Base-by-base conservation (phyloP, 768 basidiomycete genomes). In the Auricularia heimuer region DNA sequence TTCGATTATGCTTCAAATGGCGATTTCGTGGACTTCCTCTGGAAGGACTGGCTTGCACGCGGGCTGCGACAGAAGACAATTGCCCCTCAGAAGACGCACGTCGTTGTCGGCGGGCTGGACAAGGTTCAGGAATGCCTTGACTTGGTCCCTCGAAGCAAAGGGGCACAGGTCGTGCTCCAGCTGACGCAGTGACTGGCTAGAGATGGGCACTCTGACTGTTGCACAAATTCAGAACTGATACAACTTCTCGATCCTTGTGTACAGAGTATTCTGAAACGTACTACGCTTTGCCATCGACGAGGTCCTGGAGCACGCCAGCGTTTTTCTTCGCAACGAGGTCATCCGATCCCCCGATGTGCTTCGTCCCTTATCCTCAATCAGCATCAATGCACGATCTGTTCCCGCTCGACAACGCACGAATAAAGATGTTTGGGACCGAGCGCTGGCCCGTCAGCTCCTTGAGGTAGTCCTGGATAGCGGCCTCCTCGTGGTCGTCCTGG, bases 401-500 rank as follows among this genome's bases (percentile, higher is more conserved):
- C 47, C 47, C 47, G 47, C 16, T 6, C 14, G 44, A 42, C 0
- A 42, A 72, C 79, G 62, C 66, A 90, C 88, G 82, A 71, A 92
- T 81, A 76, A 90, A 93, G 65, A 90, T 80, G 71, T 85, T 89
- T 35, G 91, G 91, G 3, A 93, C 91, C 11, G 87, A 87, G 24
- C 82, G 74, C 69, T 88, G 90, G 0, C 80, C 80, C 0, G 89
- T 89, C 80, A 85, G 87, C 68, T 81, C 64, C 2, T 11, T 24
- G 3, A 93, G 78, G 69, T 91, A 92, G 29, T 74, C 70, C 71
- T 92, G 91, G 64, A 92, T 89, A 0, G 70, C 83, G 18, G 67
- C 16, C 10, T 84, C 88, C 45, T 92, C 86, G 0, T 51, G 6
- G 47, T 83, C 77, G 39, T 75, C 76, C 61, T 77, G 67, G 72